Evolutionary conservation across 2,329 filamentous ascomycete species (phyloP), one percentile per base, ranked within the genome.

Genomic region (Aspergillus sp.): DNA sequence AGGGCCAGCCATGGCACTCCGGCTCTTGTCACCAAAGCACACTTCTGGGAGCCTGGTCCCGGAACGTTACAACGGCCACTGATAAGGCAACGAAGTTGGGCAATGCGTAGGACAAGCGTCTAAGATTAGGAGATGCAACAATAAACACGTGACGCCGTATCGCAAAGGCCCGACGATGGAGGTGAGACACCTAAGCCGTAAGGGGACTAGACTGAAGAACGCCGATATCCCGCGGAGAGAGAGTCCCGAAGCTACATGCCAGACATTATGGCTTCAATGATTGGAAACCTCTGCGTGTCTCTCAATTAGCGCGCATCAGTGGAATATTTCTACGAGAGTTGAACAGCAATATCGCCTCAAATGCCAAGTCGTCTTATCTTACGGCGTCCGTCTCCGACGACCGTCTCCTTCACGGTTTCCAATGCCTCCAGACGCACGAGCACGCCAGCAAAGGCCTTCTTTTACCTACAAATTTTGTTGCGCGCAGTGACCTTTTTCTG

Each of bases 341-440:
- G 12, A 36, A 36, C 12, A 13, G 6, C 17, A 13, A 13, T 23
- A 13, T 19, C 10, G 41, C 10, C 47, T 58, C 36, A 62, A 54
- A 91, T 91, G 89, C 82, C 90, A 65, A 85, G 84, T 45, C 85
- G 71, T 60, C 74, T 79, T 30, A 71, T 69, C 47, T 62, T 74
- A 47, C 71, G 73, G 56, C 76, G 76, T 63, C 90, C 91, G 53
- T 93, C 95, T 23, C 89, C 91, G 50, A 96, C 92, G 2, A 97
- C 95, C n/a, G 88, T 91, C 73, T 90, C 91, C 67, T 98, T 94
- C 82, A 96, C 90, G 30, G 91, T 97, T 58, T 95, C 93, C 38
- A 97, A 93, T 60, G 86, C 87, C 48, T 87, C 90, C 12, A 71
- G 76, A 12, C 78, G 76, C 38, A 74, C 74, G 9, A 83, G 80